phyloP scores from a whole-genome alignment of 2,329 filamentous ascomycete genomes.

The Phyllosticta citrichinensis region DNA sequence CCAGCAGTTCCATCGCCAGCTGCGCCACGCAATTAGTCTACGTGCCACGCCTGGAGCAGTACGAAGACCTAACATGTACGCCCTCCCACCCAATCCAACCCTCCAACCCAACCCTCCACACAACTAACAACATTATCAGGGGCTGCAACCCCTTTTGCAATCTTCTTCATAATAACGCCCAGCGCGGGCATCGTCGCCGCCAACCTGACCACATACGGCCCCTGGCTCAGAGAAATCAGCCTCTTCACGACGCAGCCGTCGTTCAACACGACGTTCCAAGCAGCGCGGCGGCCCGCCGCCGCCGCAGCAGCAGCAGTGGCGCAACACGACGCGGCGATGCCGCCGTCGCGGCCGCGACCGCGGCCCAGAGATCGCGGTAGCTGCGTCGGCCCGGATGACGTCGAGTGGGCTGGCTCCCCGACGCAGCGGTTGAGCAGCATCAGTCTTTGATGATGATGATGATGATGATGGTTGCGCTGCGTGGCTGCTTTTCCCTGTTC shows the following conservation, averaged over 20 bases:
- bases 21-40: background rate
- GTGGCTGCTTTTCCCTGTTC: background rate
- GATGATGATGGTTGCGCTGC: background rate
- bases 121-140: background rate
- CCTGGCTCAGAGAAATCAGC: conserved; percentile 1
- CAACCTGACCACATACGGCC: background rate
- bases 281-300: background rate
- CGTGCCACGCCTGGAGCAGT: background rate
- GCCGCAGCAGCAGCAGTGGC: background rate
- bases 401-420: background rate
- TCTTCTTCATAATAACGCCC: background rate
- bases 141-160: background rate
- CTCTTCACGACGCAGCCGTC: background rate
- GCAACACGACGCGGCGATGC: background rate
- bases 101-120: background rate
- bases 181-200: background rate
- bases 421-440: background rate
- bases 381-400: background rate
- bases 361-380: background rate
- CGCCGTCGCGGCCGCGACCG: background rate
- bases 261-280: background rate
- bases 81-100: background rate
- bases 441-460: background rate
- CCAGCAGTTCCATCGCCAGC: background rate
- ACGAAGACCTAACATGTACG: conserved; percentile 1